These are phyloP conservation scores for Verruconis gallopava DNA, from an alignment of 2,329 filamentous ascomycete genomes.

Conservation along the genomic window DNA sequence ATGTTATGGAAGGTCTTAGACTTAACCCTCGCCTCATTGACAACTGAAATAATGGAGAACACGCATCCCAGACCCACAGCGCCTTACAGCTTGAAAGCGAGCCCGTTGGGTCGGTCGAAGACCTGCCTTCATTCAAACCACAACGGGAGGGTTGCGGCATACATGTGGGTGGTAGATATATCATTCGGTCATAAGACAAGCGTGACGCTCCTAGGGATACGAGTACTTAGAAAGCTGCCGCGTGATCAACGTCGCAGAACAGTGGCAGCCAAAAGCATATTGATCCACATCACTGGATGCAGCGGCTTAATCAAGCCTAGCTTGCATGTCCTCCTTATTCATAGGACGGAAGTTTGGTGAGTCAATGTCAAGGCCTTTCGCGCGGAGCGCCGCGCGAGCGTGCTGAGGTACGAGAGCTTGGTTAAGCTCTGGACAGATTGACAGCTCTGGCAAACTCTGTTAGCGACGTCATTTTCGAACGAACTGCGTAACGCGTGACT, in stretches of 20 bases:
- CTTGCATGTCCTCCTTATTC: constrained; percentile 92
- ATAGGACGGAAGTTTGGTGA: constrained; percentile 68
- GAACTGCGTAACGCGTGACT: constrained; percentile 22
- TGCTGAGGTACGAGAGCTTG: constrained; percentile 76
- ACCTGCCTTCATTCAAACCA: neutral
- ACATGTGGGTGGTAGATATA: too few relatives aligned
- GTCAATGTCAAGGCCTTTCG: constrained; percentile 80
- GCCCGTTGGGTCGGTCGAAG: neutral
- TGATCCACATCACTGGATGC: constrained; percentile 1
- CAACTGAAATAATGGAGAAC: neutral
- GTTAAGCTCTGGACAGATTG: constrained; percentile 85
- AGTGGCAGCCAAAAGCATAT: too few relatives aligned
- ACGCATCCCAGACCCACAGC: neutral
- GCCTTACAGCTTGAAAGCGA: neutral
- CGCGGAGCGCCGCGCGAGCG: constrained; percentile 58
- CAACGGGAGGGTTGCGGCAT: neutral
- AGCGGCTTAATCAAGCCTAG: constrained; percentile 65
- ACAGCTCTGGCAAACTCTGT: constrained; percentile 55
- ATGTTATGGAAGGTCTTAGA: neutral
- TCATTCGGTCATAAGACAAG: too few relatives aligned
- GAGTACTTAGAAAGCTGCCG: too few relatives aligned
- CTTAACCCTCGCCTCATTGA: neutral
- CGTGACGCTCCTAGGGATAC: too few relatives aligned
- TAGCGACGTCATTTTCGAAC: constrained; percentile 11
- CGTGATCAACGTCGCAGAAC: too few relatives aligned